Evolutionary conservation across 352 stramenopile species (phyloP).

Genomic region (Phytophthora cajani): DNA sequence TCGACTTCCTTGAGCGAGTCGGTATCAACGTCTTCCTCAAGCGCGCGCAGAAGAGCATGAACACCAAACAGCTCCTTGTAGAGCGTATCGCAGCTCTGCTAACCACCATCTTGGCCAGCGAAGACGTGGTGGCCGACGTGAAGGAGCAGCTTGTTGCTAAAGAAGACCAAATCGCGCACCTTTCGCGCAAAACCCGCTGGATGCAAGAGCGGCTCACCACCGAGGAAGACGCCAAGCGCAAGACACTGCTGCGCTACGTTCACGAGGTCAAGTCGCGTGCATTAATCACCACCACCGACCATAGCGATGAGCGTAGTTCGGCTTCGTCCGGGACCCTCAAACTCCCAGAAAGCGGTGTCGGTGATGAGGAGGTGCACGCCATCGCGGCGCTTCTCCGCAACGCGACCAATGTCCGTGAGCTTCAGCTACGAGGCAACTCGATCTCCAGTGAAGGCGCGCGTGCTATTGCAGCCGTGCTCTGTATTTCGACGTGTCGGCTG

Average conservation of each 20-base stretch:
- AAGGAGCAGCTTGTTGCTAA: conserved; percentile 59
- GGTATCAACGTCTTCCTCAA: conserved; percentile 95
- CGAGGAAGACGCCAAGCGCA: conserved; percentile 96
- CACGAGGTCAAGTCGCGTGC: conserved; percentile 91
- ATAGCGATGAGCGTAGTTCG: conserved; percentile 12
- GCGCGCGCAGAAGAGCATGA: conserved; percentile 91
- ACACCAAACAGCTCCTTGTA: conserved; percentile 93
- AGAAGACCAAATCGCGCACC: conserved; percentile 86
- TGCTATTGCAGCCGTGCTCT: conserved; percentile 93
- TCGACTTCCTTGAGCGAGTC: conserved; percentile 91
- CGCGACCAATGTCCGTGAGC: conserved; percentile 89
- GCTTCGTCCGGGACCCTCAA: conserved; percentile 52
- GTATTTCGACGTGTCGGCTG: conserved; percentile 74
- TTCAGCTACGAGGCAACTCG: conserved; percentile 92
- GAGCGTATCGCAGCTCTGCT: conserved; percentile 90
- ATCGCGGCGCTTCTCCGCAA: conserved; percentile 94
- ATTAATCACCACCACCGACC: conserved; percentile 19
- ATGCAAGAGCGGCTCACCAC: conserved; percentile 86
- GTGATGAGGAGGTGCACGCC: conserved; percentile 96
- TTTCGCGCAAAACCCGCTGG: conserved; percentile 70
- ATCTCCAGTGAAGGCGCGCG: conserved; percentile 93
- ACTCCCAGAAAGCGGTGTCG: conserved; percentile 90
- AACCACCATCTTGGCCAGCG: conserved; percentile 67
- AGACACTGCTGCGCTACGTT: conserved; percentile 95
- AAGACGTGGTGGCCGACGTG: conserved; percentile 72